A percentile compares a stretch with the other conserved stretches of the same genome.
phyloP scores from a whole-genome alignment of 2,329 filamentous ascomycete species.

The Blumeria hordei region DNA sequence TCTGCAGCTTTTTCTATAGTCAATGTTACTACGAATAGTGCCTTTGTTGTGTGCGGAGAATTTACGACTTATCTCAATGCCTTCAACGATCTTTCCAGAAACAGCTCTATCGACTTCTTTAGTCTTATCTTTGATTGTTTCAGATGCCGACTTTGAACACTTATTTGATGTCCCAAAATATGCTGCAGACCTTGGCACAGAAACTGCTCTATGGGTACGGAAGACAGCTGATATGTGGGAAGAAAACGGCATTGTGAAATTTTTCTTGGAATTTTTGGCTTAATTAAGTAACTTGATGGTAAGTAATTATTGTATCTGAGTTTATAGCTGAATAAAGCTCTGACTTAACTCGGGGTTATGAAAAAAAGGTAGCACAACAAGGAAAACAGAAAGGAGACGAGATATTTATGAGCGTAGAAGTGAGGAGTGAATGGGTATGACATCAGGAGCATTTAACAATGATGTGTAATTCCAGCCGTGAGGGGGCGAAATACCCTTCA shows the following conservation, averaged over 20 bases:
- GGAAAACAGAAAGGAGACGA: no score
- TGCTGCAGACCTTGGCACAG: neutral
- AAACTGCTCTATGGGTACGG: neutral
- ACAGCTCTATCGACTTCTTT: conserved; percentile 35
- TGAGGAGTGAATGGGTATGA: no score
- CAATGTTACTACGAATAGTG: neutral
- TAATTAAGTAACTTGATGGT: no score
- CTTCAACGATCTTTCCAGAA: conserved; percentile 34
- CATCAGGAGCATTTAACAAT: no score
- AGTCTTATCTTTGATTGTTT: conserved; percentile 32
- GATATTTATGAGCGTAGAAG: no score
- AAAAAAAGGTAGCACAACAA: no score
- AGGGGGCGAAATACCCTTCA: no score
- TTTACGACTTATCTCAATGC: conserved; percentile 33
- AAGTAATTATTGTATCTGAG: no score
- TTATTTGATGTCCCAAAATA: conserved; percentile 17
- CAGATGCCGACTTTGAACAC: conserved; percentile 24
- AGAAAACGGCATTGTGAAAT: neutral
- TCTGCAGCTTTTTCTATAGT: conserved; percentile 9
- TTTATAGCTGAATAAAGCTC: no score
- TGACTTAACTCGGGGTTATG: no score
- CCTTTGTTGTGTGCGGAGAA: conserved; percentile 4
- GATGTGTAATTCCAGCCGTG: no score
- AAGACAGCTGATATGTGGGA: neutral
- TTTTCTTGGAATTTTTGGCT: neutral